phyloP scores from a whole-genome alignment of 139 green algal genomes.

The Picochlorum sp. region DNA sequence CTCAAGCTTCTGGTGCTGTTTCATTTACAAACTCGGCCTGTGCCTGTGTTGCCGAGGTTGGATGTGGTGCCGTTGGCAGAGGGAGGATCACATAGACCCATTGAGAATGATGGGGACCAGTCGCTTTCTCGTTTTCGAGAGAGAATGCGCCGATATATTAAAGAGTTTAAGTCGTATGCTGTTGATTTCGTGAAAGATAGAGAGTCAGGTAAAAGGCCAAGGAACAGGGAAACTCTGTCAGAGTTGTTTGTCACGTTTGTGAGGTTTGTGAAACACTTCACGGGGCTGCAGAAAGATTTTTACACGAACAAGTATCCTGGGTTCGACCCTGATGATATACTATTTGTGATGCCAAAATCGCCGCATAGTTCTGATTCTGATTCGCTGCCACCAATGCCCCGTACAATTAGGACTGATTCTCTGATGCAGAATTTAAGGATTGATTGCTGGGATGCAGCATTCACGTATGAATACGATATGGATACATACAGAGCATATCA shows the following conservation, averaged over 20 bases:
- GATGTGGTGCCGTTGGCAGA: slow-evolving; percentile 13
- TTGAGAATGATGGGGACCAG: no score
- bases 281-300: neutral
- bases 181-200: no score
- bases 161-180: no score
- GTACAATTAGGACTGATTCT: no score
- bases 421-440: neutral
- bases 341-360: no score
- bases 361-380: no score
- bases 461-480: neutral
- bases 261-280: neutral
- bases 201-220: neutral
- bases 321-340: no score
- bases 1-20: slow-evolving; percentile 60
- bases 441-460: neutral
- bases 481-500: neutral
- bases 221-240: slow-evolving; percentile 1
- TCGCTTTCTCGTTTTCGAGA: no score
- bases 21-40: slow-evolving; percentile 33
- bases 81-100: no score
- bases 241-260: slow-evolving; percentile 1
- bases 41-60: slow-evolving; percentile 36
- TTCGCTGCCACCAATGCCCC: no score
- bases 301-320: neutral
- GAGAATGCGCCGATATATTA: no score